phyloP scores from a whole-genome alignment of 148 eudicot genomes.

The Suaeda aralocaspica region DNA sequence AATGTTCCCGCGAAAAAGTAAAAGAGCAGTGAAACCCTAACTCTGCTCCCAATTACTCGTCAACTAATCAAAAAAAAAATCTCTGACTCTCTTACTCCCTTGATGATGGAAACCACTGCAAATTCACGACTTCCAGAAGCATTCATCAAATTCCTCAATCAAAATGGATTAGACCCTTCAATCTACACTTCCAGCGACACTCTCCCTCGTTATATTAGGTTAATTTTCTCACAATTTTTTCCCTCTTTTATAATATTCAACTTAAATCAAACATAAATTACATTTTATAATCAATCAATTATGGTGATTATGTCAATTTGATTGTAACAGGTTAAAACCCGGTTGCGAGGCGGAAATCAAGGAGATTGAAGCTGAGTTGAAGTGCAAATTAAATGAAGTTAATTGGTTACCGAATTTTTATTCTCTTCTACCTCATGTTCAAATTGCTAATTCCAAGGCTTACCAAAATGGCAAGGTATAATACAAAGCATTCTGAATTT shows the following conservation, averaged over 20 bases:
- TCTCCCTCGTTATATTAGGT: constrained; percentile 87
- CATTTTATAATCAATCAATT: neutral
- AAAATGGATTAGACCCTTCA: constrained; percentile 67
- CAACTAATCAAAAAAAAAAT: neutral
- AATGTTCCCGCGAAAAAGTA: constrained; percentile 7
- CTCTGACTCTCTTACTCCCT: neutral
- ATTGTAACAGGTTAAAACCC: constrained; percentile 62
- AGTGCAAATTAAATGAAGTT: constrained; percentile 51
- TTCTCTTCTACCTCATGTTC: constrained; percentile 62
- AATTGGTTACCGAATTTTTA: constrained; percentile 72
- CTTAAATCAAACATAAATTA: neutral
- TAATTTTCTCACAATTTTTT: neutral
- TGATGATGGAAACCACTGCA: constrained; percentile 5
- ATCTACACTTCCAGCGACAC: constrained; percentile 47
- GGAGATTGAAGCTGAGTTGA: constrained; percentile 66
- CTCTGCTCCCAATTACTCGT: neutral
- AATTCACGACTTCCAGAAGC: constrained; percentile 60
- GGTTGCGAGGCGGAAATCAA: constrained; percentile 48
- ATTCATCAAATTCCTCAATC: constrained; percentile 62
- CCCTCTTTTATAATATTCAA: neutral
- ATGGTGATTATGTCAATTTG: neutral
- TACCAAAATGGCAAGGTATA: constrained; percentile 82
- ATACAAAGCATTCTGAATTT: neutral
- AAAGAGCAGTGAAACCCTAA: constrained; percentile 12
- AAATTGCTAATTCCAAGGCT: constrained; percentile 68